A percentile compares a stretch with the other conserved stretches of the same genome.
These are phyloP conservation scores for Sisymbrium irio DNA, from an alignment of 345 rosid genomes.

Conservation along the genomic window DNA sequence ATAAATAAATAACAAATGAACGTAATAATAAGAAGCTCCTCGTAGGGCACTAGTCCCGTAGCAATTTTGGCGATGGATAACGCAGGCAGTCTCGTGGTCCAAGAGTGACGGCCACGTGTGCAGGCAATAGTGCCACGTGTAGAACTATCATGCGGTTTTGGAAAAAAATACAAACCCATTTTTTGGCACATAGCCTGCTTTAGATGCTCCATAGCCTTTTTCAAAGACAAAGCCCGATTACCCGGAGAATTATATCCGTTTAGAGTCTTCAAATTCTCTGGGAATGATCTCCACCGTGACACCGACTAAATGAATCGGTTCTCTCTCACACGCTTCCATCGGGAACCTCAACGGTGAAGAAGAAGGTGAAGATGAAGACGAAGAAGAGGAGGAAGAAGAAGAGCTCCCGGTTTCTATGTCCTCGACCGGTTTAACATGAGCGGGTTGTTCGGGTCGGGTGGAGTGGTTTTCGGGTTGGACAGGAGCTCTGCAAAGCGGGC, in stretches of 20 bases:
- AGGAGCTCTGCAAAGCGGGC: constrained; percentile 81
- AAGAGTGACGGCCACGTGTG: constrained; percentile 13
- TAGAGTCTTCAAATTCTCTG: constrained; percentile 9
- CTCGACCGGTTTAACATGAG: constrained; percentile 12
- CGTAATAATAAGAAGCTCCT: background rate
- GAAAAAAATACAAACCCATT: constrained; percentile 3
- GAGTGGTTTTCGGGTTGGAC: constrained; percentile 39
- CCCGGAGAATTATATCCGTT: constrained; percentile 34
- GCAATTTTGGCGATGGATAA: no score
- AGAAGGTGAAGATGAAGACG: constrained; percentile 21
- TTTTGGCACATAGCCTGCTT: no score
- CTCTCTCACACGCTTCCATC: constrained; percentile 33
- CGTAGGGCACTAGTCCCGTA: background rate
- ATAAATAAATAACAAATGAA: constrained; percentile 3
- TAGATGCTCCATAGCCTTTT: constrained; percentile 37
- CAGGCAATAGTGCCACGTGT: background rate
- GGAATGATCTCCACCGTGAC: constrained; percentile 39
- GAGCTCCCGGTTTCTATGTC: constrained; percentile 29
- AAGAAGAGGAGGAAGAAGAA: constrained; percentile 21
- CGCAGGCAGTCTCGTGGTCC: no score
- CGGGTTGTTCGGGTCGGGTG: background rate
- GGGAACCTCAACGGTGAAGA: constrained; percentile 23
- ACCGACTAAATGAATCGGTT: constrained; percentile 18
- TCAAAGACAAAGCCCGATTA: constrained; percentile 33
- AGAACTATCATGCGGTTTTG: background rate